Evolutionary conservation across 1,139 yeast genomes (phyloP), one percentile per base, ranked within the genome.

Genomic region (Komagataea norvegica): DNA sequence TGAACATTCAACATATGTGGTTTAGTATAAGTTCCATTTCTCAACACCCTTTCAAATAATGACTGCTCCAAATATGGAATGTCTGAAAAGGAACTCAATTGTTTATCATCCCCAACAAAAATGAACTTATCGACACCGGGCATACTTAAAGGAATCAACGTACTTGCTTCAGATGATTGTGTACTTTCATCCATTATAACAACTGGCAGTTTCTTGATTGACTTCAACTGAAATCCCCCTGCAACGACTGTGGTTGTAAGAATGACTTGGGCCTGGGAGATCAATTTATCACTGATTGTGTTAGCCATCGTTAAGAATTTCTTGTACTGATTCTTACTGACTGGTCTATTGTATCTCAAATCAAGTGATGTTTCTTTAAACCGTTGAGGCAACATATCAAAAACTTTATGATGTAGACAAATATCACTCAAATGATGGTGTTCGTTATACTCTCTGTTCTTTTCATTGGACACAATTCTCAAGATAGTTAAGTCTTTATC

Each of bases 241-340:
- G 85, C 80, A 25, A 77, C 79, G 23, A 79, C 84, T 2, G 84
- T 77, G 1, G 89, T 80, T 2, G 87, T 76, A 53, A 80, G 76
- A 23, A 80, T 77, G 16, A 80, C 82, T 48, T 77, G 75, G 0
- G 85, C 83, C 56, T 79, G 85, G 0, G 75, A 73, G 14, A 77
- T 72, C 36, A 74, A 62, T 43, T 69, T 67, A 37, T 70, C 71
- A 6, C 74, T 63, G 32, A 72, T 64, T 20, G 64, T 62, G 37
- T 66, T 68, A 38, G 64, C 68, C 14, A 65, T 64, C 4, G 68
- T 63, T 44, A 71, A 56, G 31, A 70, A 62, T 48, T 75, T 75
- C 45, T 69, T 72, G 49, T 70, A 75, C 34, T 66, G 74, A 35
- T 63, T 70, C 35, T 65, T 64, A 11, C 70, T 67, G 25, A 63